Evolutionary conservation across 441 rosid species (phyloP).

Genomic region (Populus hybrid): DNA sequence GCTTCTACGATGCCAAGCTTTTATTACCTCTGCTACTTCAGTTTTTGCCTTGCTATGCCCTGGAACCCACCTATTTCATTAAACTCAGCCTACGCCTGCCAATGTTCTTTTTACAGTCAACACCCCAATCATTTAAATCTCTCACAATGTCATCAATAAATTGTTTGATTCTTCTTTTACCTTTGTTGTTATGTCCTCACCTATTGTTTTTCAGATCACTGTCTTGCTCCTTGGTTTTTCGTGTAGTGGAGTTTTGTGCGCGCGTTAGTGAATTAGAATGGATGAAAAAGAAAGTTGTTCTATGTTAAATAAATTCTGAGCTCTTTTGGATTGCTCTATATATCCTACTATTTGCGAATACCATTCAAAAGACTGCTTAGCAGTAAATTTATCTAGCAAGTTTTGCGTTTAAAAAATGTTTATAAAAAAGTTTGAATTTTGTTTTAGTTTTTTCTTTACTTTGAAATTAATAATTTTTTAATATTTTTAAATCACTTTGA

Average conservation of each 20-base stretch:
- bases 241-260: no score
- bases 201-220: not conserved
- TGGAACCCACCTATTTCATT: not conserved
- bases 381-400: not conserved
- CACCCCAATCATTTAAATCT: not conserved
- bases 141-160: not conserved
- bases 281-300: no score
- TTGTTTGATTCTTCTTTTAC: not conserved
- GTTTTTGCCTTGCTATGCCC: not conserved
- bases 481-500: no score
- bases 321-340: no score
- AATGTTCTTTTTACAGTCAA: not conserved
- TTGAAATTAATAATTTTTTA: no score
- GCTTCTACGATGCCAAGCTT: not conserved
- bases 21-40: not conserved
- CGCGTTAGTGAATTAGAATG: no score
- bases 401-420: no score
- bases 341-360: no score
- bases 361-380: not conserved
- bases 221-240: no score
- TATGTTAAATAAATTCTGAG: no score
- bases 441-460: no score
- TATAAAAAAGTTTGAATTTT: no score
- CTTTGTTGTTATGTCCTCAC: not conserved
- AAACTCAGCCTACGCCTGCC: not conserved